Evolutionary conservation across 768 basidiomycete species (phyloP).

Genomic region (Lactarius tabidus): DNA sequence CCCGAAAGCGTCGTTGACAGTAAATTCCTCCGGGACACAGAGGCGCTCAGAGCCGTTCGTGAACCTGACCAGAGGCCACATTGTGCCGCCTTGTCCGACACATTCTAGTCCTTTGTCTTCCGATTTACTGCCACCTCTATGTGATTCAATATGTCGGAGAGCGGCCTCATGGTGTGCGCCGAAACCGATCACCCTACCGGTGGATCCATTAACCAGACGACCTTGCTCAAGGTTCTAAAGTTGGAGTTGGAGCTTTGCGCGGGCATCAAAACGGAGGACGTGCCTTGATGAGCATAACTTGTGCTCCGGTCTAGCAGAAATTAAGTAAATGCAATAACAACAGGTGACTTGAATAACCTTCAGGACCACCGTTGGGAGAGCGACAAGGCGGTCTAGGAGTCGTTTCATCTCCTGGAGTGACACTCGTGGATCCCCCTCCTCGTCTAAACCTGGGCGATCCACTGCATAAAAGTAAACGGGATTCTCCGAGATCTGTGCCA

Average conservation of each 20-base stretch:
- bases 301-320: conserved; percentile 60
- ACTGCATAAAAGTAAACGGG: conserved; percentile 40
- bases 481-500: conserved; percentile 41
- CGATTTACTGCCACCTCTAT: conserved; percentile 24
- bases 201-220: conserved; percentile 63
- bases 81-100: neutral
- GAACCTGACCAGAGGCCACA: conserved; percentile 62
- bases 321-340: neutral
- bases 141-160: conserved; percentile 36
- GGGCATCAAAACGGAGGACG: neutral
- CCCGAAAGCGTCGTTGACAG: conserved; percentile 57
- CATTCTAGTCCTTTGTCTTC: neutral
- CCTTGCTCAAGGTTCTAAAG: conserved; percentile 66
- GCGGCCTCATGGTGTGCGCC: conserved; percentile 41
- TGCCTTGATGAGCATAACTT: conserved; percentile 82
- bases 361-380: conserved; percentile 35
- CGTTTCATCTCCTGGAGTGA: conserved; percentile 37
- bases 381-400: conserved; percentile 60
- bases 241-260: neutral
- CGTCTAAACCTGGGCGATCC: conserved; percentile 47
- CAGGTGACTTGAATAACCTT: conserved; percentile 39
- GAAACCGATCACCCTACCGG: conserved; percentile 54
- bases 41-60: conserved; percentile 44
- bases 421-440: conserved; percentile 37
- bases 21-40: conserved; percentile 56